Conservation (phyloP, 1,284 basidiomycete species). For the Salmacisia buchloeana region DNA sequence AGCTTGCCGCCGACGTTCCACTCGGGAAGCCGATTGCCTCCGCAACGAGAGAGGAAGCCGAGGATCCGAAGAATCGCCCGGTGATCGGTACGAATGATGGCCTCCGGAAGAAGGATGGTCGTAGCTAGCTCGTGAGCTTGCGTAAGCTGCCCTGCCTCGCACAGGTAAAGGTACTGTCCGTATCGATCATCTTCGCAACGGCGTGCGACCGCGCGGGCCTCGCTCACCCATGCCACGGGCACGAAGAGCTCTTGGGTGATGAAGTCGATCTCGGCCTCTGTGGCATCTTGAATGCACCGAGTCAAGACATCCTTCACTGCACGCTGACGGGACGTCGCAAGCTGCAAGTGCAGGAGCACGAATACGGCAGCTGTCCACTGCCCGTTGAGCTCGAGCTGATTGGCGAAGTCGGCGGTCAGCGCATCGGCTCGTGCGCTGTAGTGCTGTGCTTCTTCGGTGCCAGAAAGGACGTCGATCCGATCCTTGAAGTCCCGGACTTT, state of each 20-base stretch:
- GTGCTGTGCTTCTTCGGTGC: too few relatives aligned
- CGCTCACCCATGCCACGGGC: slow-evolving; percentile 77
- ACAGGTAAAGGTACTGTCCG: slow-evolving; percentile 70
- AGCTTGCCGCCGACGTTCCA: slow-evolving; percentile 48
- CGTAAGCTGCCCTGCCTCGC: slow-evolving; percentile 65
- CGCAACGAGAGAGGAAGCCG: slow-evolving; percentile 60
- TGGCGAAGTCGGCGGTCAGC: slow-evolving; percentile 75
- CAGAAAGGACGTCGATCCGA: slow-evolving; percentile 53
- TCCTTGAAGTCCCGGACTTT: slow-evolving; percentile 78
- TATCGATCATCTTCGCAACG: slow-evolving; percentile 64
- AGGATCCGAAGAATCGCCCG: slow-evolving; percentile 71
- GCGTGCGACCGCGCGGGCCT: slow-evolving; percentile 67
- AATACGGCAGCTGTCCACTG: slow-evolving; percentile 82
- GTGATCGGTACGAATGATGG: slow-evolving; percentile 72
- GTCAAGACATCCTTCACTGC: slow-evolving; percentile 75
- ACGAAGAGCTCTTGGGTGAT: slow-evolving; percentile 71
- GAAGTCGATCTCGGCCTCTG: slow-evolving; percentile 65
- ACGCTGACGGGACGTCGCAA: slow-evolving; percentile 61
- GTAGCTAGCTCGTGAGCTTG: slow-evolving; percentile 77
- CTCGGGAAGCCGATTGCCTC: slow-evolving; percentile 42
- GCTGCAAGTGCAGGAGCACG: slow-evolving; percentile 81
- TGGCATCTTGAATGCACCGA: slow-evolving; percentile 63
- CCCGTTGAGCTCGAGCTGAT: slow-evolving; percentile 74
- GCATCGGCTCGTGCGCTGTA: slow-evolving; percentile 67
- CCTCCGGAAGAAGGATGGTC: slow-evolving; percentile 80